phyloP scores from a whole-genome alignment of 2,329 filamentous ascomycete genomes.

The Fusarium temperatum region DNA sequence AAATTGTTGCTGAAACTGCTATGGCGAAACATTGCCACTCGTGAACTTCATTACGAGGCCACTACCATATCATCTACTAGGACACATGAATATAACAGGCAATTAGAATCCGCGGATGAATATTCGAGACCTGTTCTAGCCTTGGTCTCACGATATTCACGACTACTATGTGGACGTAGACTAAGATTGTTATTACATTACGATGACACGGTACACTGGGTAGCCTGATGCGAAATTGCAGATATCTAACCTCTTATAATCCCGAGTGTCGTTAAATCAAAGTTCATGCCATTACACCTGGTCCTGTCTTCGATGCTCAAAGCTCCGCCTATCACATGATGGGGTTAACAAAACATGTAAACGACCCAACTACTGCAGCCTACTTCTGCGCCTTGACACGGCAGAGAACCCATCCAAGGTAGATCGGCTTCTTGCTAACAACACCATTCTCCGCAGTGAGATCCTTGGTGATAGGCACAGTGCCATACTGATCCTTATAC shows the following conservation, averaged over 20 bases:
- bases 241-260: no score
- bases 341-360: fast-evolving
- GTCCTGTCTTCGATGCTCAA: not conserved
- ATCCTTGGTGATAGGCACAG: constrained; percentile 4
- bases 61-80: not conserved
- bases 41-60: not conserved
- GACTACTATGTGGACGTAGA: not conserved
- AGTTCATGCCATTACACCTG: not conserved
- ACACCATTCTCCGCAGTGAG: constrained; percentile 1
- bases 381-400: constrained; percentile 10
- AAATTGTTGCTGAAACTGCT: not conserved
- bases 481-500: constrained; percentile 27
- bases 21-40: not conserved
- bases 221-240: not conserved
- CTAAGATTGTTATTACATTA: no score
- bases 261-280: no score
- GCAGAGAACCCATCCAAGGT: constrained; percentile 31
- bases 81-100: not conserved
- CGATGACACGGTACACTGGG: no score
- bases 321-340: not conserved
- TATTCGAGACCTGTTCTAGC: not conserved
- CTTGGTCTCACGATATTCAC: not conserved
- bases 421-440: constrained; percentile 25
- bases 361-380: not conserved
- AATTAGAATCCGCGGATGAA: not conserved